Conservation (phyloP, 2,329 filamentous ascomycete genomes). For the Aspergillus intermedius region DNA sequence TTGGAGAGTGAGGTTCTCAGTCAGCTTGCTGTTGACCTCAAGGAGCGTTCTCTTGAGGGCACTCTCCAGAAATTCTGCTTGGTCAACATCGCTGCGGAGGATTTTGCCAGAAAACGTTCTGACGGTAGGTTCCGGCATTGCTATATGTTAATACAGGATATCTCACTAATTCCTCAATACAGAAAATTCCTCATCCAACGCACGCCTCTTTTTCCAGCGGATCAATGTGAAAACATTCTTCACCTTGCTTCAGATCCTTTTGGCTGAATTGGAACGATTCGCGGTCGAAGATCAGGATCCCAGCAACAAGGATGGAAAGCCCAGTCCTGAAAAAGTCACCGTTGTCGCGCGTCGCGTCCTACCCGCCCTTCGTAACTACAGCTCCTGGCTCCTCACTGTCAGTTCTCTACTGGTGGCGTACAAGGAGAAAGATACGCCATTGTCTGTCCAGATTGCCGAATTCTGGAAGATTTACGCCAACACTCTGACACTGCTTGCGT, state of each 20-base stretch:
- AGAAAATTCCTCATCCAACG: conserved; percentile 46
- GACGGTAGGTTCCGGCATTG: conserved; percentile 41
- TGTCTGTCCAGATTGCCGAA: conserved; percentile 53
- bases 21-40: conserved; percentile 66
- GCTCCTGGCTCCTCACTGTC: conserved; percentile 58
- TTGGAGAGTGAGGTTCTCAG: conserved; percentile 79
- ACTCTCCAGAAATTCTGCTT: conserved; percentile 72
- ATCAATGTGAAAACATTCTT: conserved; percentile 75
- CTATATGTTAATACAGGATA: neutral
- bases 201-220: conserved; percentile 57
- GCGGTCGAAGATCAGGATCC: conserved; percentile 40
- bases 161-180: conserved; percentile 11
- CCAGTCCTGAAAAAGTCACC: conserved; percentile 47
- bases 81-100: conserved; percentile 79
- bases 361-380: conserved; percentile 61
- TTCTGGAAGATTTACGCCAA: conserved; percentile 63
- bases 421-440: conserved; percentile 44
- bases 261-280: conserved; percentile 60
- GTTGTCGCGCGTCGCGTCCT: conserved; percentile 55
- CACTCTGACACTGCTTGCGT: conserved; percentile 53
- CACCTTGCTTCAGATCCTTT: conserved; percentile 62
- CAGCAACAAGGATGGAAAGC: conserved; percentile 34
- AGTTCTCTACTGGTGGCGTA: conserved; percentile 50
- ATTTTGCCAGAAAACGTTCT: conserved; percentile 59
- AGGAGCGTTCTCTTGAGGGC: conserved; percentile 58